phyloP scores from a whole-genome alignment of 352 stramenopile species.

The Globisporangium cystogenes region DNA sequence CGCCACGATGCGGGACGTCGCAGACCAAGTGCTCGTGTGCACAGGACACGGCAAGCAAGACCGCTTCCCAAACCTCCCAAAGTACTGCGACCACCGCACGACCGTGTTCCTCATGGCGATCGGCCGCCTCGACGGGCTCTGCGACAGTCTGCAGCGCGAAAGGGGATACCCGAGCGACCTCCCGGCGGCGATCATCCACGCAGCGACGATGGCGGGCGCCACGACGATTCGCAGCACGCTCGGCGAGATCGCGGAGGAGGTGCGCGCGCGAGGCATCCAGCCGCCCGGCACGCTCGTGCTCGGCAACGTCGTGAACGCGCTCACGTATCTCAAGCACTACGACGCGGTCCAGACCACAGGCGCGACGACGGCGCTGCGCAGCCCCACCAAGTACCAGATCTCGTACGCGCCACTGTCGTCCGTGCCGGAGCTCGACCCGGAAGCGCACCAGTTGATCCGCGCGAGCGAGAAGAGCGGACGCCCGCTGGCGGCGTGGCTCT shows the following conservation, averaged over 20 bases:
- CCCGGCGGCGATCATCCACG: constrained; percentile 92
- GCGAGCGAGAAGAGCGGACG: constrained; percentile 11
- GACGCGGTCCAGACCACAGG: constrained; percentile 30
- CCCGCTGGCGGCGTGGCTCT: constrained; percentile 1
- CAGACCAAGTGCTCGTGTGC: constrained; percentile 91
- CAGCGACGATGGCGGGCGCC: constrained; percentile 88
- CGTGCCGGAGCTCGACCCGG: constrained; percentile 44
- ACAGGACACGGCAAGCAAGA: constrained; percentile 94
- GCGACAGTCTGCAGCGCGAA: constrained; percentile 63
- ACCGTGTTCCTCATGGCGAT: constrained; percentile 98
- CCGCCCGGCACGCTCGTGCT: constrained; percentile 93
- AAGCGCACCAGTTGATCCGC: constrained; percentile 53
- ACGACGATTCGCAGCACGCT: constrained; percentile 87
- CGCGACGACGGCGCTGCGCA: constrained; percentile 10
- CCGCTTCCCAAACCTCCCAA: constrained; percentile 89
- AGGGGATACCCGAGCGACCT: constrained; percentile 88
- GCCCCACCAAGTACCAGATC: constrained; percentile 49
- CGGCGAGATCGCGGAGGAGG: constrained; percentile 86
- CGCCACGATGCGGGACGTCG: constrained; percentile 93
- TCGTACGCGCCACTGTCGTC: constrained; percentile 50
- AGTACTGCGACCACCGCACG: constrained; percentile 95
- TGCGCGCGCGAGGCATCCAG: constrained; percentile 76
- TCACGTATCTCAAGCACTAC: constrained; percentile 67
- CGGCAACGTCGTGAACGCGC: constrained; percentile 88
- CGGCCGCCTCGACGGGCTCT: constrained; percentile 88